Conservation (phyloP, 2,329 filamentous ascomycete species). For the Fusarium veterinarium region DNA sequence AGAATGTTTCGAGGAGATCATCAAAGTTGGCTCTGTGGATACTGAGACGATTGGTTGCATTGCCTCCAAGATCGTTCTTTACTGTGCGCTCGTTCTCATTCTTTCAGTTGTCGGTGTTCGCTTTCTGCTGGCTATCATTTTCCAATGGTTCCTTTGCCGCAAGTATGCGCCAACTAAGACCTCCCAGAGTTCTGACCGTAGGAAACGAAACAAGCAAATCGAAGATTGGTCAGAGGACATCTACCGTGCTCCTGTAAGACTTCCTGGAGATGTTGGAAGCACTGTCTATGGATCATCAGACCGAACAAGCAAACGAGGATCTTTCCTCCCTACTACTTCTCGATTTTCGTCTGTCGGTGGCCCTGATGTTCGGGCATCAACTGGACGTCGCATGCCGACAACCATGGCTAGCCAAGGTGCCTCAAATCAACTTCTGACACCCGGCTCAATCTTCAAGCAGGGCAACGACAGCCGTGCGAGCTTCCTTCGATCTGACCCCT, state of each 20-base stretch:
- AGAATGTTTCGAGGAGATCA: slow-evolving; percentile 90
- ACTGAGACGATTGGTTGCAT: slow-evolving; percentile 98
- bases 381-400: slow-evolving; percentile 72
- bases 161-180: slow-evolving; percentile 88
- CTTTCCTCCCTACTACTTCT: slow-evolving; percentile 92
- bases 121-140: slow-evolving; percentile 88
- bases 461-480: slow-evolving; percentile 72
- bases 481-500: slow-evolving; percentile 71
- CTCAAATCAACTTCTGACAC: slow-evolving; percentile 76
- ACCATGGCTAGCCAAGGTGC: slow-evolving; percentile 95
- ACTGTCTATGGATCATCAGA: slow-evolving; percentile 71
- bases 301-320: slow-evolving; percentile 81
- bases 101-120: slow-evolving; percentile 87
- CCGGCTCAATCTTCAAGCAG: slow-evolving; percentile 77
- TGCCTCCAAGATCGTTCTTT: slow-evolving; percentile 95
- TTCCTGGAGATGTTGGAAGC: slow-evolving; percentile 79
- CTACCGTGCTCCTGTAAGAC: slow-evolving; percentile 86
- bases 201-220: slow-evolving; percentile 90
- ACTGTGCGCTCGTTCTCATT: slow-evolving; percentile 92
- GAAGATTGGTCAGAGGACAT: slow-evolving; percentile 99
- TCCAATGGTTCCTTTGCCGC: slow-evolving; percentile 95
- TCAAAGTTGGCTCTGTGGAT: slow-evolving; percentile 95
- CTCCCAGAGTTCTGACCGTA: slow-evolving; percentile 81
- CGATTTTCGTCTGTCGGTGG: slow-evolving; percentile 93
- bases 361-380: slow-evolving; percentile 66